A percentile compares a stretch with the other conserved stretches of the same genome.
Evolutionary conservation across 345 rosid genomes (phyloP).

Genomic region (Eutrema heterophyllum): DNA sequence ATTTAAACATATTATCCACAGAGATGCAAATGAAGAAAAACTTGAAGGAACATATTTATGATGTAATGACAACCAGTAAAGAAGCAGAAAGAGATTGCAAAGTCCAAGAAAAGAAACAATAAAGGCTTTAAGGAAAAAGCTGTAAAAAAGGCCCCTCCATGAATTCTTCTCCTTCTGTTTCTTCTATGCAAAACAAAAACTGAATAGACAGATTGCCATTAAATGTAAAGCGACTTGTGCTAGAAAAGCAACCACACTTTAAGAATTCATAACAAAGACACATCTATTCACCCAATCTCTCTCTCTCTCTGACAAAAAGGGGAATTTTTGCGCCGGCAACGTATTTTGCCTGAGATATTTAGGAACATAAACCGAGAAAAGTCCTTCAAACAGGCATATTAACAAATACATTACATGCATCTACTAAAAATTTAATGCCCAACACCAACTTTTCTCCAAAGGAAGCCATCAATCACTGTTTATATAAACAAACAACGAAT

Average conservation of each 20-base stretch:
- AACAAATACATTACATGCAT: conserved; percentile 21
- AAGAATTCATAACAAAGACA: conserved; percentile 20
- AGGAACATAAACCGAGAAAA: not conserved
- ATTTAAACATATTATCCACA: not conserved
- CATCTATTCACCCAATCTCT: not conserved
- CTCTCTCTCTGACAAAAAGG: not conserved
- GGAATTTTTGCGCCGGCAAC: conserved; percentile 5
- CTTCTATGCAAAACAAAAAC: conserved; percentile 26
- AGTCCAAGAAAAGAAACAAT: conserved; percentile 33
- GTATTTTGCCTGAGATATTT: conserved; percentile 13
- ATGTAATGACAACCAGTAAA: conserved; percentile 42
- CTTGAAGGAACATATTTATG: not conserved
- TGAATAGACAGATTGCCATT: conserved; percentile 40
- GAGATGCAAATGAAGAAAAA: not conserved
- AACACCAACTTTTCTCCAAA: conserved; percentile 14
- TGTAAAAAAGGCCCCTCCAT: conserved; percentile 36
- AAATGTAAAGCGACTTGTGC: conserved; percentile 26
- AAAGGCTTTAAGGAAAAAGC: conserved; percentile 33
- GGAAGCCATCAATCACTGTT: conserved; percentile 1
- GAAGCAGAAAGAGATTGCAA: conserved; percentile 29
- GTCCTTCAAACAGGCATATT: not conserved
- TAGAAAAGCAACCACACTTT: conserved; percentile 14
- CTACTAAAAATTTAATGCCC: not conserved
- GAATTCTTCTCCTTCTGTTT: conserved; percentile 31
- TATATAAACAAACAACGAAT: conserved; percentile 2